Evolutionary conservation across 345 rosid species (phyloP).

Genomic region (Arabidopsis suecica): DNA sequence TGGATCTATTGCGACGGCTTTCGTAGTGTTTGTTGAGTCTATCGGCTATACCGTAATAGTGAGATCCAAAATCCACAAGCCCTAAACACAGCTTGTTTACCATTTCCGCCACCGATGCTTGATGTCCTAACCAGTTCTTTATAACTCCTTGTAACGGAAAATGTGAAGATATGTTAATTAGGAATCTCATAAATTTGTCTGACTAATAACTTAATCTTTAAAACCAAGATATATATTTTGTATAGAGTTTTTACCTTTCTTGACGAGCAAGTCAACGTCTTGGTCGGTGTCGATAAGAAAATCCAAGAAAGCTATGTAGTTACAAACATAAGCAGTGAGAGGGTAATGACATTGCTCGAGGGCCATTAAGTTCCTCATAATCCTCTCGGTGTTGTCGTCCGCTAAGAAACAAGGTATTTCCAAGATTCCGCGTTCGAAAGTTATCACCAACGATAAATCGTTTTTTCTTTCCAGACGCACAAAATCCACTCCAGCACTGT

Average conservation of each 20-base stretch:
- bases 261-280: slow-evolving; percentile 44
- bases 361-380: slow-evolving; percentile 43
- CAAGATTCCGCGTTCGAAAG: slow-evolving; percentile 5
- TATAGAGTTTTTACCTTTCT: slow-evolving; percentile 32
- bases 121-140: slow-evolving; percentile 34
- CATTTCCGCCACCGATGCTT: slow-evolving; percentile 36
- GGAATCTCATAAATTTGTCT: background rate
- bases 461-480: background rate
- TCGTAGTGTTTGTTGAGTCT: slow-evolving; percentile 8
- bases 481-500: slow-evolving; percentile 35
- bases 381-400: slow-evolving; percentile 5
- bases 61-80: slow-evolving; percentile 1
- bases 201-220: too few relatives aligned
- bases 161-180: background rate
- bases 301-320: slow-evolving; percentile 38
- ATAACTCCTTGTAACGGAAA: slow-evolving; percentile 3
- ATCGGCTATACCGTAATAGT: background rate
- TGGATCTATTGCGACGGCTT: background rate
- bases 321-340: background rate
- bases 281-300: slow-evolving; percentile 33
- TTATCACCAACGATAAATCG: slow-evolving; percentile 28
- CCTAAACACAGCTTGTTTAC: slow-evolving; percentile 41
- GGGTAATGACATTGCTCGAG: slow-evolving; percentile 44
- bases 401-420: slow-evolving; percentile 37
- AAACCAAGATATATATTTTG: background rate